Percentiles rank a stretch among this genome's conserved stretches.
Evolutionary conservation across 2,329 filamentous ascomycete species (phyloP).

Genomic region (Elsinoe batatas): DNA sequence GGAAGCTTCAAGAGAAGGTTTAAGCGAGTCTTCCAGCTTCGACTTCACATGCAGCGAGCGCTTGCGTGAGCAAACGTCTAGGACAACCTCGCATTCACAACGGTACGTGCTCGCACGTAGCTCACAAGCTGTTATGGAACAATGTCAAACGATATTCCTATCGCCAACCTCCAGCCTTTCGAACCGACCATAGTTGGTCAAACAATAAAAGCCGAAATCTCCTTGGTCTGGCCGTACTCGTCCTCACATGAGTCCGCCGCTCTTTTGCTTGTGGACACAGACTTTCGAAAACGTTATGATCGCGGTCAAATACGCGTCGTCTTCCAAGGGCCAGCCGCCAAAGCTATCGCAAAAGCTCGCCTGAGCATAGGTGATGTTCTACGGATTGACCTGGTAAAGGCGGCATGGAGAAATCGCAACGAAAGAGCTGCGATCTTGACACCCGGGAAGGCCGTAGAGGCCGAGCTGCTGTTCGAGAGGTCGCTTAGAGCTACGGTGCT

Average conservation of each 20-base stretch:
- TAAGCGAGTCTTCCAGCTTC: too few relatives aligned
- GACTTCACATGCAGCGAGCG: too few relatives aligned
- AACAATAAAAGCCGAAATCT: slow-evolving; percentile 59
- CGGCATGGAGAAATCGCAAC: slow-evolving; percentile 50
- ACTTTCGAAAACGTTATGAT: slow-evolving; percentile 66
- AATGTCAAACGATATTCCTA: slow-evolving; percentile 21
- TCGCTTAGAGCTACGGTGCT: slow-evolving; percentile 29
- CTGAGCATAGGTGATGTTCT: slow-evolving; percentile 73
- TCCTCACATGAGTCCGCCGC: slow-evolving; percentile 63
- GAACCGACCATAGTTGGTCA: slow-evolving; percentile 19
- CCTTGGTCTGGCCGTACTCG: slow-evolving; percentile 86
- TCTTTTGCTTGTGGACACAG: slow-evolving; percentile 73
- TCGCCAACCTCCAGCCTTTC: slow-evolving; percentile 23
- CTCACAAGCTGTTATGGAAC: slow-evolving; percentile 2
- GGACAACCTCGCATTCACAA: too few relatives aligned
- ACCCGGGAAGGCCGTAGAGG: slow-evolving; percentile 47
- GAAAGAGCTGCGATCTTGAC: slow-evolving; percentile 43
- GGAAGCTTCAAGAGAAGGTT: too few relatives aligned
- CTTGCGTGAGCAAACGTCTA: too few relatives aligned
- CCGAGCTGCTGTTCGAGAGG: slow-evolving; percentile 44
- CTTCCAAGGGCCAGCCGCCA: slow-evolving; percentile 62
- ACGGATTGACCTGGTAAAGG: slow-evolving; percentile 58
- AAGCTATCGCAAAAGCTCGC: slow-evolving; percentile 54
- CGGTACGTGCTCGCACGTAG: not conserved
- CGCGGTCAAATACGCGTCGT: slow-evolving; percentile 74